A percentile compares a stretch with the other conserved stretches of the same genome.
Evolutionary conservation across 2,329 filamentous ascomycete species (phyloP).

Genomic region (Alternaria dauci): DNA sequence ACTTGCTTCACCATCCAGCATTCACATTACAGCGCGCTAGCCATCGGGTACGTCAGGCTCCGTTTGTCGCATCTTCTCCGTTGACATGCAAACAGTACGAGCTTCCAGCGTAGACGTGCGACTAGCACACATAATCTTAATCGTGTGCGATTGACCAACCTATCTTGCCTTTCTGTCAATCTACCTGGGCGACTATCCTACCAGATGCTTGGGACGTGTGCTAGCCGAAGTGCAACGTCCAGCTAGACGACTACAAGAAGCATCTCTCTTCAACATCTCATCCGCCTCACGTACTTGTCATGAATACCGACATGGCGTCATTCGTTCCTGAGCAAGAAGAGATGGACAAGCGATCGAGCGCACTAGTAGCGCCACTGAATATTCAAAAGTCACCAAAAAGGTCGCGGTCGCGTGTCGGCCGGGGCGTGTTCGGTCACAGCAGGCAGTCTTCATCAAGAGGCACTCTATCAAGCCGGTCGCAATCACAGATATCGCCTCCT

Average conservation of each 20-base stretch:
- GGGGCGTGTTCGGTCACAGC: slow-evolving; percentile 30
- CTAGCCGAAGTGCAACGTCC: slow-evolving; percentile 33
- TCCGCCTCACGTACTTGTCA: not conserved
- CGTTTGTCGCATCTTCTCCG: slow-evolving; percentile 41
- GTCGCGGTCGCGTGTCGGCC: slow-evolving; percentile 33
- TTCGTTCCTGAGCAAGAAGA: slow-evolving; percentile 37
- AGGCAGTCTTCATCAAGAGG: slow-evolving; percentile 46
- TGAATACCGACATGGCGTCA: slow-evolving; percentile 39
- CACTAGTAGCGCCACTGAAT: slow-evolving; percentile 48
- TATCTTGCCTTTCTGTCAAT: slow-evolving; percentile 16
- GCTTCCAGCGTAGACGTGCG: slow-evolving; percentile 27
- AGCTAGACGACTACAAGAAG: slow-evolving; percentile 32
- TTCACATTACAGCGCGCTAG: slow-evolving; percentile 7
- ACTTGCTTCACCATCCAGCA: slow-evolving; percentile 18
- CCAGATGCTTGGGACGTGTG: slow-evolving; percentile 41
- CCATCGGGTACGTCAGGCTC: slow-evolving; percentile 39
- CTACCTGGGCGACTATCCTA: slow-evolving; percentile 14
- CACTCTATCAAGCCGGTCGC: slow-evolving; percentile 40
- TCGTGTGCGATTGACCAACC: slow-evolving; percentile 4
- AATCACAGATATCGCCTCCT: slow-evolving; percentile 75
- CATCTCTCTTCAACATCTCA: not conserved
- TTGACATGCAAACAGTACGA: slow-evolving; percentile 29
- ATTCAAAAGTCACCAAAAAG: slow-evolving; percentile 48
- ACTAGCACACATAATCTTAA: not conserved
- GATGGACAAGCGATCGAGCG: slow-evolving; percentile 46